Percentiles rank a stretch among this genome's conserved stretches.
Evolutionary conservation across 164 flowering plant species (phyloP).

Genomic region (Magnolia sinica): DNA sequence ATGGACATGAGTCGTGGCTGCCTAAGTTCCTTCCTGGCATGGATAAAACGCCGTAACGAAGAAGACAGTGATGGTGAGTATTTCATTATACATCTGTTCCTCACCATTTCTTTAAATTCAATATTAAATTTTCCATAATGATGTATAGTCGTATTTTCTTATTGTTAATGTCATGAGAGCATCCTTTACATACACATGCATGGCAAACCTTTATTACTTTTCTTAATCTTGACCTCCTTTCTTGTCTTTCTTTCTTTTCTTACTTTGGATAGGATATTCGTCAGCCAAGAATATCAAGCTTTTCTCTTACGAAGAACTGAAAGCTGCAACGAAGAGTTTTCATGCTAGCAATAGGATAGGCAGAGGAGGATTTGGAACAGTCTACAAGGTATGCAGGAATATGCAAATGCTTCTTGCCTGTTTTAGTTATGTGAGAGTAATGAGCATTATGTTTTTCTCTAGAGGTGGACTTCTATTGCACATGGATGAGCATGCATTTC

Average conservation of each 20-base stretch:
- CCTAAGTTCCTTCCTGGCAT: too few relatives aligned
- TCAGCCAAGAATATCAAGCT: constrained; percentile 32
- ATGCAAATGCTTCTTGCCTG: not conserved
- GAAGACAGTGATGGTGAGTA: too few relatives aligned
- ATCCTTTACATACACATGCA: not conserved
- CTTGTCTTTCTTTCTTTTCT: not conserved
- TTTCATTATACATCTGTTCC: too few relatives aligned
- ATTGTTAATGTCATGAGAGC: too few relatives aligned
- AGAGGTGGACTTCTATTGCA: too few relatives aligned
- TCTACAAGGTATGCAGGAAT: constrained; percentile 52
- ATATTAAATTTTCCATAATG: too few relatives aligned
- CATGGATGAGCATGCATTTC: not conserved
- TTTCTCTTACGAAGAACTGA: constrained; percentile 52
- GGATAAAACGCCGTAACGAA: too few relatives aligned
- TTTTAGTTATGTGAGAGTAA: not conserved
- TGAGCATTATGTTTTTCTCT: not conserved
- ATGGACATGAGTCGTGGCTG: too few relatives aligned
- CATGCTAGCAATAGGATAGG: constrained; percentile 57
- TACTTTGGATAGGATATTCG: constrained; percentile 25
- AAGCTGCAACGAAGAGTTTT: constrained; percentile 52
- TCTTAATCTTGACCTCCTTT: not conserved
- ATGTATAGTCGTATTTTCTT: too few relatives aligned
- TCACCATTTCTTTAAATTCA: too few relatives aligned
- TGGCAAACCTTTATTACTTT: not conserved
- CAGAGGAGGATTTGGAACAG: constrained; percentile 77